Evolutionary conservation across 768 basidiomycete genomes (phyloP), one percentile per base, ranked within the genome.

Genomic region (Hypholoma sublateritium): DNA sequence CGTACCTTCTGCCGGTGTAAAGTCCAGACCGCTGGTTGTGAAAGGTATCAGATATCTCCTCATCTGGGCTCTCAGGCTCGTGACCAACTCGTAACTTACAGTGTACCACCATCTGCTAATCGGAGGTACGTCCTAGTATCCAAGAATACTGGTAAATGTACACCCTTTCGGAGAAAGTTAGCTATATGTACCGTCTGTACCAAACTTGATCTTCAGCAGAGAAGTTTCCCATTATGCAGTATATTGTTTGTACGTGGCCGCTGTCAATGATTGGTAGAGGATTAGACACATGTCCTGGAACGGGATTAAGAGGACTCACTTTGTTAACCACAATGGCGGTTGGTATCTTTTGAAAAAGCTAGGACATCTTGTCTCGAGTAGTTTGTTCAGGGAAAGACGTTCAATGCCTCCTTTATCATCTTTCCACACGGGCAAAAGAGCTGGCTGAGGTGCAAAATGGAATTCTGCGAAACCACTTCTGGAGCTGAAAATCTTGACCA

Each of bases 161-260:
- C 62, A 19, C 19, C 49, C 11, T 52, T 53, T 14, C 47, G 16
- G 16, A 7, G 6, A 2, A 12, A 5, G 12, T n/a, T 22, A 19
- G 16, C 24, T 21, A 16, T 12, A 41, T 14, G 57, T 57, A 79
- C 84, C 84, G 74, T 48, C 80, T 73, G 66, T 87, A 88, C 44
- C 69, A 71, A 44, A 88, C 74, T 45, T 69, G 69, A 67, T 87
- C 81, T 35, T 75, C 71, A 44, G 76, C 76, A 1, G 82, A 78
- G 60, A 87, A 86, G 62, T 87, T 76, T 3, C 82, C 84, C 3
- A 81, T 22, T 1, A 83, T 82, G 50, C 78, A 80, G 50, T 84
- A 85, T 14, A 80, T 65, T 1, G 86, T 87, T 59, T 87, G 86
- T 5, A 86, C 57, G 63, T 88, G 84, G 6, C 84, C 85, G 62